These are phyloP conservation scores for Platismatia glauca DNA, from an alignment of 495 filamentous ascomycete species.

Conservation along the genomic window DNA sequence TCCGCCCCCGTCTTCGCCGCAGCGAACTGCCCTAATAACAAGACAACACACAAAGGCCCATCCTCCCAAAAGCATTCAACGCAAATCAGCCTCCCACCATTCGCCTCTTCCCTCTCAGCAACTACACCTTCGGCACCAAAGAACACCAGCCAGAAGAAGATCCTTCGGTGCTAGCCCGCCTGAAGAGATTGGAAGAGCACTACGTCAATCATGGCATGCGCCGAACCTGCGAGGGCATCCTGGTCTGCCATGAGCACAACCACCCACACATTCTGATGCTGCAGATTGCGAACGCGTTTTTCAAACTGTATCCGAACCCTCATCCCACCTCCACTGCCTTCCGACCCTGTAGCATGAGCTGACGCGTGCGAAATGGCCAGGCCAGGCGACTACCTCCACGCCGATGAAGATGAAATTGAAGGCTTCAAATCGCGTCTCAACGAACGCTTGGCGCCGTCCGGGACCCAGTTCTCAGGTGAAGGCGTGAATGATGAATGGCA, in stretches of 20 bases:
- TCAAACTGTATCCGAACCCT: conserved; percentile 63
- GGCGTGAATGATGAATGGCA: conserved; percentile 86
- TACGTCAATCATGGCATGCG: conserved; percentile 91
- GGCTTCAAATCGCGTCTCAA: conserved; percentile 90
- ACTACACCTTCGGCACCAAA: conserved; percentile 98
- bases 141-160: conserved; percentile 97
- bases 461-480: conserved; percentile 76
- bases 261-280: conserved; percentile 97
- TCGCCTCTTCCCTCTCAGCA: conserved; percentile 88
- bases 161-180: conserved; percentile 82
- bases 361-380: conserved; percentile 28
- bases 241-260: conserved; percentile 98
- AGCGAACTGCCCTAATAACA: conserved; percentile 7
- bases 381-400: conserved; percentile 89
- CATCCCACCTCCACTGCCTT: background rate
- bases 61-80: conserved; percentile 73
- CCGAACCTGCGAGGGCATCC: conserved; percentile 87
- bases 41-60: conserved; percentile 44
- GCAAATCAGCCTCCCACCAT: conserved; percentile 84
- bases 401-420: conserved; percentile 80
- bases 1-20: background rate
- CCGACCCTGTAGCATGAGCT: background rate
- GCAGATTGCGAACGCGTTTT: conserved; percentile 98
- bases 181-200: conserved; percentile 89
- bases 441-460: conserved; percentile 84